A percentile compares a stretch with the other conserved stretches of the same genome.
Evolutionary conservation across 2,329 filamentous ascomycete species (phyloP).

Genomic region (Thielaviopsis populi): DNA sequence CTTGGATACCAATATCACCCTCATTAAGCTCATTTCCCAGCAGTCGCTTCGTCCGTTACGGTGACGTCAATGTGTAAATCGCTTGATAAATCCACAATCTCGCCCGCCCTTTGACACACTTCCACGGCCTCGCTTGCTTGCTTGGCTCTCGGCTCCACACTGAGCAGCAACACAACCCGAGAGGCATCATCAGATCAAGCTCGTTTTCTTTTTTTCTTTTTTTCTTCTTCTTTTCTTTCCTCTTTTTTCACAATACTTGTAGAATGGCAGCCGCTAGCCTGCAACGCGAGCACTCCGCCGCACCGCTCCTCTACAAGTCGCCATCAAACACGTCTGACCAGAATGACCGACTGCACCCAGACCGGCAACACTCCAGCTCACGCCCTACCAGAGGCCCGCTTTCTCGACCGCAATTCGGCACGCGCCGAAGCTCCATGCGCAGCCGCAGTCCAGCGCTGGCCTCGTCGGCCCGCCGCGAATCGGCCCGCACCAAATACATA

Average conservation of each 20-base stretch:
- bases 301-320: constrained; percentile 10
- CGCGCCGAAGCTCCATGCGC: constrained; percentile 47
- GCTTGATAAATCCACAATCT: not conserved
- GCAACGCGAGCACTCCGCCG: constrained; percentile 11
- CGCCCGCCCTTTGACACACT: not conserved
- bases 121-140: not conserved
- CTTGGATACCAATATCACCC: not conserved
- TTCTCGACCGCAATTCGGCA: constrained; percentile 1
- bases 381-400: not conserved
- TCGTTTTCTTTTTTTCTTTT: not conserved
- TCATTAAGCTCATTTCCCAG: not conserved
- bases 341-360: not conserved
- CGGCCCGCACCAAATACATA: constrained; percentile 66
- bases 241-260: not conserved
- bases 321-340: not conserved
- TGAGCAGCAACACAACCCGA: not conserved
- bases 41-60: not conserved
- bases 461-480: constrained; percentile 28
- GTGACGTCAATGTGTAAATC: constrained; percentile 6
- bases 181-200: not conserved
- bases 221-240: not conserved
- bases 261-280: constrained; percentile 1
- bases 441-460: constrained; percentile 49
- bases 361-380: not conserved
- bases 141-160: not conserved